phyloP scores from a whole-genome alignment of 768 basidiomycete species.

The Roridomyces roridus region DNA sequence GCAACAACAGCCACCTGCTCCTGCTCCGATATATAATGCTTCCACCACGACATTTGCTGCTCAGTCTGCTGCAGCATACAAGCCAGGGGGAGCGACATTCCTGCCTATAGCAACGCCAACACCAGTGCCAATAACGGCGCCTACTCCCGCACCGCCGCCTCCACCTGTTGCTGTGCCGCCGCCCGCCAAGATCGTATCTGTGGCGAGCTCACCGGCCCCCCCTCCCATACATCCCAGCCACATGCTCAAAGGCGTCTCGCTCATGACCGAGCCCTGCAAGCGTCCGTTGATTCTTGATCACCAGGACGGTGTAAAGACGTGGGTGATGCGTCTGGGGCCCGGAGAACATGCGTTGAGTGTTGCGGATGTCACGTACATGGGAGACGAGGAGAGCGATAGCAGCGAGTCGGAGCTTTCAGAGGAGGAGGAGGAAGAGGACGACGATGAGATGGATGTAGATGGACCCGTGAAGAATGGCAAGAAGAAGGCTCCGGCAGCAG shows the following conservation, averaged over 20 bases:
- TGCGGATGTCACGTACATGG: constrained; percentile 57
- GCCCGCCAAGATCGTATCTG: constrained; percentile 28
- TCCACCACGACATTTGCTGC: constrained; percentile 41
- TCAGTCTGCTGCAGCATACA: constrained; percentile 62
- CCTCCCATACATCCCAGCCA: constrained; percentile 43
- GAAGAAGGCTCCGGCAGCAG: constrained; percentile 46
- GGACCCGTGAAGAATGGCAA: constrained; percentile 50
- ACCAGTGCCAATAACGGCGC: constrained; percentile 26
- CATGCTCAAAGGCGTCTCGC: constrained; percentile 57
- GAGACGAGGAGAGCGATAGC: constrained; percentile 64
- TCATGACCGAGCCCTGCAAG: constrained; percentile 64
- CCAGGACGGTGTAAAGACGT: constrained; percentile 74
- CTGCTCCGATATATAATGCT: constrained; percentile 16
- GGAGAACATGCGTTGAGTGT: constrained; percentile 65
- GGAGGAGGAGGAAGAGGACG: constrained; percentile 53
- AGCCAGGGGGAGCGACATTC: too few relatives aligned
- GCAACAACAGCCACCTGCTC: constrained; percentile 9
- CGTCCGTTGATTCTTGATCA: constrained; percentile 66
- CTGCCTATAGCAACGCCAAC: constrained; percentile 38
- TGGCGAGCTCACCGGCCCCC: constrained; percentile 47
- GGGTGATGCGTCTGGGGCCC: constrained; percentile 68
- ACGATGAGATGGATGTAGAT: constrained; percentile 48
- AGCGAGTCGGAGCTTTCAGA: constrained; percentile 60
- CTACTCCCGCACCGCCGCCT: constrained; percentile 31
- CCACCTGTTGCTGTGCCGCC: constrained; percentile 28